Evolutionary conservation across 2,329 filamentous ascomycete genomes (phyloP).

Genomic region (Cercospora canescens): DNA sequence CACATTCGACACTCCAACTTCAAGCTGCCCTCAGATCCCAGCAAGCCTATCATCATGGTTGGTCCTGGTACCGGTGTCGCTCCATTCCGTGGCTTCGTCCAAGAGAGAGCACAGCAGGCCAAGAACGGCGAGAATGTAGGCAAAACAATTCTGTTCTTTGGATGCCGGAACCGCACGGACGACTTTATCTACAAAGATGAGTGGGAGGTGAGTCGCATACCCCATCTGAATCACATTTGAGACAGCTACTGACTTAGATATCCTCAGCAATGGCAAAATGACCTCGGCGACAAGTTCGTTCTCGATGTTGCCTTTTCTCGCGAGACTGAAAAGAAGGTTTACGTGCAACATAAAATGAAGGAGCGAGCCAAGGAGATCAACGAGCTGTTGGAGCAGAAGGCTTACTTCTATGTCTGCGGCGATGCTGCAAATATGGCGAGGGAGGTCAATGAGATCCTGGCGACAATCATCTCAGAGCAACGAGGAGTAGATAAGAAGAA

Average conservation of each 20-base stretch:
- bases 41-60: conserved; percentile 92
- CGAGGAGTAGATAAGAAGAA: conserved; percentile 80
- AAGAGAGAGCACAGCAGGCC: conserved; percentile 84
- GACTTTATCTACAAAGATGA: conserved; percentile 92
- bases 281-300: conserved; percentile 84
- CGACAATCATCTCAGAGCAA: conserved; percentile 81
- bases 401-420: conserved; percentile 97
- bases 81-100: conserved; percentile 92
- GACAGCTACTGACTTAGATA: conserved; percentile 13
- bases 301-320: conserved; percentile 95
- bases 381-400: conserved; percentile 79
- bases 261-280: conserved; percentile 73
- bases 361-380: conserved; percentile 83
- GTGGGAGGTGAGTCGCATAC: conserved; percentile 74
- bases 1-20: conserved; percentile 98
- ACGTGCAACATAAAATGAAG: conserved; percentile 90
- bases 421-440: conserved; percentile 81
- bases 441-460: conserved; percentile 67
- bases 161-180: conserved; percentile 82
- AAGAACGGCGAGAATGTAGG: conserved; percentile 80
- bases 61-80: conserved; percentile 96
- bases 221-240: not conserved
- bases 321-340: conserved; percentile 82
- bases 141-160: conserved; percentile 89
- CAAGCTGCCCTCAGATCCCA: conserved; percentile 93